Percentiles rank a stretch among this genome's conserved stretches.
phyloP scores from a whole-genome alignment of 495 filamentous ascomycete genomes.

The Hamigera avellanea region DNA sequence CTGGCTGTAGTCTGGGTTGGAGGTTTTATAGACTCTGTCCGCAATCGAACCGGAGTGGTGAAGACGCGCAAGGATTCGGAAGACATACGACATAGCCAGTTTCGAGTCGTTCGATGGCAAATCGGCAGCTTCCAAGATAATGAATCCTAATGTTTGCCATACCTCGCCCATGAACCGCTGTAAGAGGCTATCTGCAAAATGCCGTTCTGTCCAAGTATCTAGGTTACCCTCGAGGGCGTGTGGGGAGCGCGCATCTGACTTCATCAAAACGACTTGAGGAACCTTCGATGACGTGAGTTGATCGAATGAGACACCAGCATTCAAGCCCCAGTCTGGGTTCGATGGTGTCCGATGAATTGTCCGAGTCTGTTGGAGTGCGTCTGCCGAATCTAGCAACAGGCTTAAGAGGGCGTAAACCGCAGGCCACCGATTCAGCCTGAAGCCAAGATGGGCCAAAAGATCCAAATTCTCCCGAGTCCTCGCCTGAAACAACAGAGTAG shows the following conservation, averaged over 20 bases:
- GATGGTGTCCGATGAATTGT: conserved; percentile 7
- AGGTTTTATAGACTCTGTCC: conserved; percentile 44
- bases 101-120: conserved; percentile 22
- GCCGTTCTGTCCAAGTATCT: conserved; percentile 14
- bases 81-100: conserved; percentile 43
- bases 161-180: conserved; percentile 15
- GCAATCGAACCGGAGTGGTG: conserved; percentile 47
- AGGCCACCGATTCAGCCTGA: conserved; percentile 30
- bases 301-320: conserved; percentile 16
- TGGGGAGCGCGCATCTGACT: neutral
- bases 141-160: conserved; percentile 35
- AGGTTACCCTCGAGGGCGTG: conserved; percentile 1
- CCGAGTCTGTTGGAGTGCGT: conserved; percentile 6
- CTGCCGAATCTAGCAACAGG: conserved; percentile 26
- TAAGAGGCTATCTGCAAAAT: conserved; percentile 12
- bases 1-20: conserved; percentile 17
- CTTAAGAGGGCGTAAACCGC: conserved; percentile 27
- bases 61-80: conserved; percentile 46
- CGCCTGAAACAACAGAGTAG: conserved; percentile 15
- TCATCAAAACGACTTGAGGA: neutral
- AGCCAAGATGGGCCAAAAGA: conserved; percentile 32
- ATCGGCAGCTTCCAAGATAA: conserved; percentile 43
- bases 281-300: conserved; percentile 12
- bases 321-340: conserved; percentile 14
- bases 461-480: conserved; percentile 16